Evolutionary conservation across 345 rosid genomes (phyloP), one percentile per base, ranked within the genome.

Genomic region (Brassica cretica): DNA sequence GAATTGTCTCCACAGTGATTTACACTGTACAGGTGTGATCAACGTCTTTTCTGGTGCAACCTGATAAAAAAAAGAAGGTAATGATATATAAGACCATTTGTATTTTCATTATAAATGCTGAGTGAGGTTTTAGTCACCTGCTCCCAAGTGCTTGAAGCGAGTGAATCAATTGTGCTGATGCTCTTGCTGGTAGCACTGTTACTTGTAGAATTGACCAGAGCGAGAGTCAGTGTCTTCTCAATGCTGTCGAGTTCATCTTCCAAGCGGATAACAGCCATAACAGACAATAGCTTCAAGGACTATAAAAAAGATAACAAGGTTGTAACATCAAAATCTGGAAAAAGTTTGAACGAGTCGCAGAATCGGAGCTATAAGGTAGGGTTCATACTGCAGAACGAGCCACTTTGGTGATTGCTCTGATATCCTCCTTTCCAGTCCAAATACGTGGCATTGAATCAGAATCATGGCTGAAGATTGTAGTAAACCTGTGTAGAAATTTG

Each of bases 371-470:
- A 46, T 64, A 33, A 76, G 9, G 68, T 55, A 74, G 68, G 61
- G 14, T 39, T 25, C 92, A 71, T 91, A 96, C 99, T 2, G 90
- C 88, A 62, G 91, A 88, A 75, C 97, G 95, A 82, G 98, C 97
- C 78, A 84, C 76, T 85, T 89, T 93, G 21, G 97, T 96, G 71
- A 96, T 96, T 39, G 93, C 92, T 78, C 95, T 88, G 84, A 96
- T 90, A 78, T 96, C 98, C 86, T 96, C 99, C 44, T 91, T 96
- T 81, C 99, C 98, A 4, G 91, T 93, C 99, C 99, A 96, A 74
- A 96, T 85, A 55, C 99, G 93, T 10, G 99, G 97, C 95, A 96
- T 91, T 71, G 99, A 96, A 75, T 96, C 99, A 72, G 96, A 78
- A 85, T 93, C 99, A 78, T 88, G 97, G 86, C 94, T 89, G 66